These are phyloP conservation scores for Fusarium fracticaudum DNA, from an alignment of 2,329 filamentous ascomycete species.

Conservation along the genomic window DNA sequence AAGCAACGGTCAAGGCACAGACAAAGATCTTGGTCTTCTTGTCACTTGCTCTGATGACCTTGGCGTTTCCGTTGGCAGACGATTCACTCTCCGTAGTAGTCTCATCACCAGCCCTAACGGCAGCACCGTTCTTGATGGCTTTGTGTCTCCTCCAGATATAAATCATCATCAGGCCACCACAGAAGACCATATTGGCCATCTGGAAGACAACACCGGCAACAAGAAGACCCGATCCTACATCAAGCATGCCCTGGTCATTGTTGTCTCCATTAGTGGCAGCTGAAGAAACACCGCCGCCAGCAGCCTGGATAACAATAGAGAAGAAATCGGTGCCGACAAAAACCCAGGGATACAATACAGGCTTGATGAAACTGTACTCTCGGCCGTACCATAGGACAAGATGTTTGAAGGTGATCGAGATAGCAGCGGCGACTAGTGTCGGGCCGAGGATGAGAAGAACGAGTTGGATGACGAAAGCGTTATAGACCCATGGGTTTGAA, in stretches of 20 bases:
- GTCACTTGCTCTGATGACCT: conserved; percentile 14
- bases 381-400: conserved; percentile 54
- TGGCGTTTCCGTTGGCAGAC: not conserved
- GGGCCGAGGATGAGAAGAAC: conserved; percentile 54
- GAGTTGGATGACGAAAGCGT: conserved; percentile 54
- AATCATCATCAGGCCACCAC: conserved; percentile 34
- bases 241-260: conserved; percentile 12
- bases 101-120: conserved; percentile 2
- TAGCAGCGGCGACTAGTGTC: conserved; percentile 54
- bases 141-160: conserved; percentile 34
- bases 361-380: conserved; percentile 49
- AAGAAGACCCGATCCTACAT: conserved; percentile 27
- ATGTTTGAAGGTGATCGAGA: conserved; percentile 57
- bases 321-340: conserved; percentile 59
- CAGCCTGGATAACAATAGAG: conserved; percentile 44
- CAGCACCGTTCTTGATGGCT: conserved; percentile 20
- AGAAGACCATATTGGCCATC: conserved; percentile 39
- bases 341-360: conserved; percentile 56
- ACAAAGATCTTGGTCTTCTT: conserved; percentile 33
- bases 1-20: conserved; percentile 9
- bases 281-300: conserved; percentile 34
- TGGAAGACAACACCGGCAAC: conserved; percentile 39
- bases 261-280: conserved; percentile 17
- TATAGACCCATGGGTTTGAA: conserved; percentile 52
- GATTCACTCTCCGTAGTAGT: not conserved